Evolutionary conservation across 805 yeast genomes (phyloP).

Genomic region (Pichia exigua): DNA sequence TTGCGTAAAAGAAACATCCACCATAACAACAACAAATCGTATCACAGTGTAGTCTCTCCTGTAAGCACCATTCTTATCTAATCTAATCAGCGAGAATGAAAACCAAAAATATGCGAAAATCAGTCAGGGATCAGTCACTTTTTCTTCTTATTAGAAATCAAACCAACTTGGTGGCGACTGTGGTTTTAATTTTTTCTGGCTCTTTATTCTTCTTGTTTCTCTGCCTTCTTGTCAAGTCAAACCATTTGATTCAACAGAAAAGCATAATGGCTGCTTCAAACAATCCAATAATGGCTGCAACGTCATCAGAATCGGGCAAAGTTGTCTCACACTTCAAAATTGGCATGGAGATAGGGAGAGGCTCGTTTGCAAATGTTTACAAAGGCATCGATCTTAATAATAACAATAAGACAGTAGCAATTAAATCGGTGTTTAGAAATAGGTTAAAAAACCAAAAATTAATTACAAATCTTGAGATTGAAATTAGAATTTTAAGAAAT

Average conservation of each 20-base stretch:
- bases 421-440: conserved; percentile 79
- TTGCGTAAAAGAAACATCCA: neutral
- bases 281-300: conserved; percentile 6
- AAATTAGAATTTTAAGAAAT: conserved; percentile 79
- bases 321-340: conserved; percentile 43
- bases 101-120: neutral
- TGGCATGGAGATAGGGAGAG: conserved; percentile 89
- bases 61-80: neutral
- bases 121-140: neutral
- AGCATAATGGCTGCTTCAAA: neutral
- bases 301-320: conserved; percentile 10
- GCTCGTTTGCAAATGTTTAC: conserved; percentile 93
- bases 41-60: neutral
- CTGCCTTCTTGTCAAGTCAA: neutral
- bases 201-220: neutral
- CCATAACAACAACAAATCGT: too few species aligned
- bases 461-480: conserved; percentile 85
- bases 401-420: conserved; percentile 63
- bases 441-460: conserved; percentile 80
- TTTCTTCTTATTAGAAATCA: neutral
- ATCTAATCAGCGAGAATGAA: neutral
- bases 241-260: neutral
- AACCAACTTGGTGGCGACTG: neutral
- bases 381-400: conserved; percentile 55
- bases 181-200: neutral